Evolutionary conservation across 169 alveolate genomes (phyloP), one percentile per base, ranked within the genome.

Genomic region (Plasmodium relictum): DNA sequence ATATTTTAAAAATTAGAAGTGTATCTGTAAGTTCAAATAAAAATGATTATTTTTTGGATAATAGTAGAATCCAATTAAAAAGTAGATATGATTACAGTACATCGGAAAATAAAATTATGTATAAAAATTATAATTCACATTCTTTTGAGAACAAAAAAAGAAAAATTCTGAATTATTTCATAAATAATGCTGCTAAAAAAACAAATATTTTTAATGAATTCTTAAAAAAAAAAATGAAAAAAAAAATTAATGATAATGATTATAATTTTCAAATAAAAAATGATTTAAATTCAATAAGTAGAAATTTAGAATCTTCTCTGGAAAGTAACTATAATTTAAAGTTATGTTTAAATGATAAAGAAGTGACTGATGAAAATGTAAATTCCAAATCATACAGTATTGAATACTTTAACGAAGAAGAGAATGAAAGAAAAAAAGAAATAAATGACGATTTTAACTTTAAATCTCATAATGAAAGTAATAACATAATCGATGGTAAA

Each of bases 1-100:
- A 45, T 6, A 24, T 68, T 8, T 14, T 83, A 42, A 66, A 83
- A 18, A 37, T 50, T 12, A 66, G 91, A 61, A 68, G 59, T 22
- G 66, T 83, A 59, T 83, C 91, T 9, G 72, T 56, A 5, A 68
- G 63, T 45, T 83, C 91, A 16, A 68, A 54, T 66, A 54, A 66
- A 52, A 69, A 20, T 68, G 91, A 83, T 18, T 83, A 83, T 39
- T 83, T 68, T 83, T 41, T 50, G 3, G 66, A 83, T 61, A 24
- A 48, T 20, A 61, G 22, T 54, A 10, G 26, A 0, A 20, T 52
- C 18, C 20, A 68, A n/a, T 10, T 83, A 26, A 45, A 66, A 61
- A 54, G 37, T 45, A 18, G n/a, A 18, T 20, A 54, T 20, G 70
- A 83, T 54, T 16, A 9, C 9, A 83, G 63, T 62, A 48, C 31